These are phyloP conservation scores for Nannochloropsis gaditana DNA, from an alignment of 108 stramenopile genomes.

Conservation along the genomic window DNA sequence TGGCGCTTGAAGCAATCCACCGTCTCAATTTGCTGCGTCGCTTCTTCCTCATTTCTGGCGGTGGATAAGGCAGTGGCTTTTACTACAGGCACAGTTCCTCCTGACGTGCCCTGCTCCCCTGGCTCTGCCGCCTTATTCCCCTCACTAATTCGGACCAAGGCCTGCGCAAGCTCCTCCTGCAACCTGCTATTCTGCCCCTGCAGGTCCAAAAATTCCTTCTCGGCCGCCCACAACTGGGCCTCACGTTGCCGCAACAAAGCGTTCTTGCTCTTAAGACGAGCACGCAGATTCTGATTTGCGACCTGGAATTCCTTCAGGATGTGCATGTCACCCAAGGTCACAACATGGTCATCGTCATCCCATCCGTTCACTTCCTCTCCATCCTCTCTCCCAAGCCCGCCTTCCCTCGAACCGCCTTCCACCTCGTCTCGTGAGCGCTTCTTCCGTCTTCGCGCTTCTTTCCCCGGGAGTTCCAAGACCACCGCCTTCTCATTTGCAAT, in stretches of 20 bases:
- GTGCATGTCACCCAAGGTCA: neutral
- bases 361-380: neutral
- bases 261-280: neutral
- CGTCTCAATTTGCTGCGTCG: no score
- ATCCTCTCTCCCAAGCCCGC: neutral
- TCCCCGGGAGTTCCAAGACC: neutral
- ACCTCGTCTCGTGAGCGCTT: neutral
- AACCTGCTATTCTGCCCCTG: neutral
- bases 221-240: neutral
- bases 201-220: neutral
- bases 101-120: no score
- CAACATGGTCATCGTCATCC: neutral
- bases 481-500: conserved; percentile 11
- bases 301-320: conserved; percentile 11
- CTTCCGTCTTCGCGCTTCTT: neutral
- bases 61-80: no score
- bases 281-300: neutral
- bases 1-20: no score
- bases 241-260: neutral
- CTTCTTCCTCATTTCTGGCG: no score
- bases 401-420: neutral
- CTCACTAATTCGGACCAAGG: neutral
- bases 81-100: no score
- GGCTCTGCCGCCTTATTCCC: no score
- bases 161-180: neutral